Percentiles rank a stretch among this genome's conserved stretches.
Evolutionary conservation across 805 yeast genomes (phyloP).

Genomic region (Myxozyma udenii): DNA sequence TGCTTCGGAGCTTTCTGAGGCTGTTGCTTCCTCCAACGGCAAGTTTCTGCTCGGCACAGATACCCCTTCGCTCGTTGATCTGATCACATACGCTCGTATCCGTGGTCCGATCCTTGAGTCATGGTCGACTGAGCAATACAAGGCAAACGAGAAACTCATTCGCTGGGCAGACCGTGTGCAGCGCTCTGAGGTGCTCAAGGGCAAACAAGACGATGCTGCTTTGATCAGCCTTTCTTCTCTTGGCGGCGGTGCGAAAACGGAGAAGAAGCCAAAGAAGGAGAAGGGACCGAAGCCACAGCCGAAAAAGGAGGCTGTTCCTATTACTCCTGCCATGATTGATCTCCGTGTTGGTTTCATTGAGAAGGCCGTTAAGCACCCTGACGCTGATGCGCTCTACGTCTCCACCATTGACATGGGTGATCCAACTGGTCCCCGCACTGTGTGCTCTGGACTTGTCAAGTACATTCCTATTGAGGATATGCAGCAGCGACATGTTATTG

Average conservation of each 20-base stretch:
- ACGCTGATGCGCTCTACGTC: conserved; percentile 93
- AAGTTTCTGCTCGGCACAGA: conserved; percentile 69
- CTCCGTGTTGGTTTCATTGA: conserved; percentile 95
- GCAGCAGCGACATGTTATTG: conserved; percentile 86
- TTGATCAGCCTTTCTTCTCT: conserved; percentile 30
- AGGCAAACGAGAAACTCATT: conserved; percentile 72
- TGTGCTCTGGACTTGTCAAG: conserved; percentile 93
- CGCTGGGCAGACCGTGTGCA: conserved; percentile 94
- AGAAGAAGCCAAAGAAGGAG: conserved; percentile 48
- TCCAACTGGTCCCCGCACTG: conserved; percentile 95
- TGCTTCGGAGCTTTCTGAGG: conserved; percentile 58
- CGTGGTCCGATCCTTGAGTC: conserved; percentile 54
- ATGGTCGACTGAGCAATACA: conserved; percentile 58
- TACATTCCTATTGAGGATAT: conserved; percentile 85
- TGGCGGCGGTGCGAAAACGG: conserved; percentile 35
- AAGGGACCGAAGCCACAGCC: conserved; percentile 50
- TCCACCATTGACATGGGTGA: conserved; percentile 97
- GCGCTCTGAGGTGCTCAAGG: conserved; percentile 47
- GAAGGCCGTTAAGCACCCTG: conserved; percentile 95
- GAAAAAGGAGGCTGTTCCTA: conserved; percentile 49
- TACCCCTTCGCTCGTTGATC: conserved; percentile 65
- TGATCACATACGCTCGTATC: conserved; percentile 62
- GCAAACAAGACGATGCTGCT: conserved; percentile 45
- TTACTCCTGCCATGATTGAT: conserved; percentile 82
- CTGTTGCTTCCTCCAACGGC: conserved; percentile 45